Evolutionary conservation across 2,329 filamentous ascomycete species (phyloP).

Genomic region (Diaporthe vaccinii): DNA sequence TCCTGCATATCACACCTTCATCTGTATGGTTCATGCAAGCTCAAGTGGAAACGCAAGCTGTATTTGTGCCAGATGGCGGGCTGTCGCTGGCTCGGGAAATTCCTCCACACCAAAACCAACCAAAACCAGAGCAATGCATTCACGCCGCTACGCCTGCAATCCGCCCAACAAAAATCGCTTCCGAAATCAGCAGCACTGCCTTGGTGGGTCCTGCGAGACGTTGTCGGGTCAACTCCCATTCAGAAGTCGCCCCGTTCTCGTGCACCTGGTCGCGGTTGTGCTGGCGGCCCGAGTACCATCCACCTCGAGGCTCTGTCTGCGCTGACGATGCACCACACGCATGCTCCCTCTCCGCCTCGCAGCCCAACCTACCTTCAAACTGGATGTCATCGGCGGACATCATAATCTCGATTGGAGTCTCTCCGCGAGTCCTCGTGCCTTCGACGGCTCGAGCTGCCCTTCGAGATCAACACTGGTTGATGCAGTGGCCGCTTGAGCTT

Average conservation of each 20-base stretch:
- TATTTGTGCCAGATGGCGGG: slow-evolving; percentile 64
- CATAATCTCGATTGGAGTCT: slow-evolving; percentile 45
- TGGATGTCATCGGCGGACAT: slow-evolving; percentile 48
- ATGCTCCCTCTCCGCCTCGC: not conserved
- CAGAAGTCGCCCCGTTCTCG: slow-evolving; percentile 12
- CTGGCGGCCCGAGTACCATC: slow-evolving; percentile 40
- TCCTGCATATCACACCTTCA: slow-evolving; percentile 34
- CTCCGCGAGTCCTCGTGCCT: slow-evolving; percentile 52
- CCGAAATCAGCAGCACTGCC: slow-evolving; percentile 40
- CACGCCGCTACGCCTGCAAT: slow-evolving; percentile 28
- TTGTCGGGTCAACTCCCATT: slow-evolving; percentile 5
- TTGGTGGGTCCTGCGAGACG: not conserved
- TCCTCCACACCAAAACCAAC: slow-evolving; percentile 49
- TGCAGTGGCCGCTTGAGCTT: slow-evolving; percentile 70
- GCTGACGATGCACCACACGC: not conserved
- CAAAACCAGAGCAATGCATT: slow-evolving; percentile 44
- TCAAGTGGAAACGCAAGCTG: slow-evolving; percentile 27
- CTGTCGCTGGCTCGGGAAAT: slow-evolving; percentile 54
- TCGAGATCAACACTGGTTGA: slow-evolving; percentile 66
- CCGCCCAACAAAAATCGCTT: slow-evolving; percentile 34
- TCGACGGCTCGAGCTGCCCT: slow-evolving; percentile 52
- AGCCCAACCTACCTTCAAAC: not conserved
- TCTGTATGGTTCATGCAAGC: slow-evolving; percentile 31
- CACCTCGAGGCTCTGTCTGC: slow-evolving; percentile 38
- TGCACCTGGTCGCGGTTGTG: slow-evolving; percentile 2